phyloP scores from a whole-genome alignment of 1,139 yeast species.

The Geotrichum australiense region DNA sequence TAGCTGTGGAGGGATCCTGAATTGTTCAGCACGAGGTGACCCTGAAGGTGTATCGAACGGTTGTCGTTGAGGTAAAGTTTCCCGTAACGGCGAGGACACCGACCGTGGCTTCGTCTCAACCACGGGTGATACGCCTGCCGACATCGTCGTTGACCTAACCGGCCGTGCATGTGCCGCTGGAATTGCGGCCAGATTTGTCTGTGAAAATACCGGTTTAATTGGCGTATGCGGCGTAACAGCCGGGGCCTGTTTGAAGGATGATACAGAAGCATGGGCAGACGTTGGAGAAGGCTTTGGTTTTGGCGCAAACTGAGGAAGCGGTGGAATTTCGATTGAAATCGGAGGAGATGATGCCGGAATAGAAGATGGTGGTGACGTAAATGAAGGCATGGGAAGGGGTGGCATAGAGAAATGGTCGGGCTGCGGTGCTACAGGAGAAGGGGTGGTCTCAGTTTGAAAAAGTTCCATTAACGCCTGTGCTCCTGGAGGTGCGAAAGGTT shows the following conservation, averaged over 20 bases:
- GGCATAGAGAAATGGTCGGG: too few relatives aligned
- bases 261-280: background rate
- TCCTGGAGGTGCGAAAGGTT: background rate
- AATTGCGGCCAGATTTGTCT: slow-evolving; percentile 2
- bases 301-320: slow-evolving; percentile 33
- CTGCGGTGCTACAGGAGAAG: slow-evolving; percentile 10
- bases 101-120: slow-evolving; percentile 4
- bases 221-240: slow-evolving; percentile 15
- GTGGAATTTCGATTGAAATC: slow-evolving; percentile 50
- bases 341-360: background rate
- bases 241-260: background rate
- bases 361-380: background rate
- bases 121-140: background rate
- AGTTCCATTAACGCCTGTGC: slow-evolving; percentile 10
- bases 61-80: background rate
- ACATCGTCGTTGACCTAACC: slow-evolving; percentile 2
- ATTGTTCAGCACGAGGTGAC: background rate
- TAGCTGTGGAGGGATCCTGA: too few relatives aligned
- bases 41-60: background rate
- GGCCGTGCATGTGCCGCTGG: background rate
- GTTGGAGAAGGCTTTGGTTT: slow-evolving; percentile 2
- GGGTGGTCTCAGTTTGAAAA: slow-evolving; percentile 6
- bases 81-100: slow-evolving; percentile 6
- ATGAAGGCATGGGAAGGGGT: slow-evolving; percentile 8
- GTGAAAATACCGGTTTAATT: slow-evolving; percentile 15